Evolutionary conservation across 2,329 filamentous ascomycete genomes (phyloP), one percentile per base, ranked within the genome.

Genomic region (Lachnellula hyalina): DNA sequence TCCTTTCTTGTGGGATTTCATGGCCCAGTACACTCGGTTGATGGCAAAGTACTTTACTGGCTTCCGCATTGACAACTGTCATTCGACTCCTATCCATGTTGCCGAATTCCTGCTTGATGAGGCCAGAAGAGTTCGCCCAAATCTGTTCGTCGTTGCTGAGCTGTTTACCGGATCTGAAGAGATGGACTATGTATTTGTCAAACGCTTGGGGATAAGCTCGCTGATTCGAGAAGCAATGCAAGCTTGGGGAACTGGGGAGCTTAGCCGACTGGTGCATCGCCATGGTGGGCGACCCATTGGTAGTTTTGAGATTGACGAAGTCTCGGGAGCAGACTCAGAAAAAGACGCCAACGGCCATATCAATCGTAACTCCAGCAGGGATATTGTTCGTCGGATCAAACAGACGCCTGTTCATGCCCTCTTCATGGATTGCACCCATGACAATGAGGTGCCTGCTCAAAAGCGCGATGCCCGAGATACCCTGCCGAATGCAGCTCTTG

Each of bases 341-440:
- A 65, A 58, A 46, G 53, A 54, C 12, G 51, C 63, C 1, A 67
- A 66, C 54, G 67, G 64, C 4, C 53, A 60, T 65, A 44, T 58
- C 4, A 68, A 69, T 54, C 62, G 68, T 5, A 61, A 68, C 12
- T 58, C 69, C 14, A 69, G 70, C 11, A 66, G 49, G 56, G 65
- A 66, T 66, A 81, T 89, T 17, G 79, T 96, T 61, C 87, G 86
- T 61, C 86, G 81, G 58, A 92, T 99, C 71, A 89, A 90, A 62
- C 86, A 88, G n/a, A 89, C 85, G 3, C 90, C 92, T 4, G 87
- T 97, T 0, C 92, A 96, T 62, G 94, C 93, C 0, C 76, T 99
- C 1, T 96, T 99, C 73, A 97, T 97, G 91, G 95, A 99, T 70
- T 99, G 95, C 72, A 99, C 95, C 0, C 94, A 99, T 71, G 94